A percentile compares a stretch with the other conserved stretches of the same genome.
These are phyloP conservation scores for Tuber aestivum DNA, from an alignment of 495 filamentous ascomycete genomes.

Conservation along the genomic window DNA sequence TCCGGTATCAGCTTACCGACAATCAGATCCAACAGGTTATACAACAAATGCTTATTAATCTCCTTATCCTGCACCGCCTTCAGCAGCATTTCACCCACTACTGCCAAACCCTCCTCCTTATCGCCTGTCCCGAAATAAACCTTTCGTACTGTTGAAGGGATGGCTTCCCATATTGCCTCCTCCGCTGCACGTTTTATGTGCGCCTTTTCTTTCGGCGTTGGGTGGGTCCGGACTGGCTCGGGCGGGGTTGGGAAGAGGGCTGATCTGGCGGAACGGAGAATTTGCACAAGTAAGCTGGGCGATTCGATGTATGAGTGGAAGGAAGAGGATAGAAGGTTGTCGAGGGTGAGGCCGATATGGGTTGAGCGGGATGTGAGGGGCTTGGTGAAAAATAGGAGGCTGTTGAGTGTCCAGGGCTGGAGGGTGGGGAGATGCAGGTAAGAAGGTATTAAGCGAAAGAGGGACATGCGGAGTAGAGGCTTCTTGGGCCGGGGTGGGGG, in stretches of 20 bases:
- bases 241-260: constrained; percentile 64
- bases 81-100: constrained; percentile 56
- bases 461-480: constrained; percentile 27
- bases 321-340: constrained; percentile 68
- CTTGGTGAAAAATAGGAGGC: constrained; percentile 18
- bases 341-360: constrained; percentile 34
- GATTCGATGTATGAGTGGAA: constrained; percentile 61
- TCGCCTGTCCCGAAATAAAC: constrained; percentile 51
- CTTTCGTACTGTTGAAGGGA: constrained; percentile 48
- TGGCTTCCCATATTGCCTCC: constrained; percentile 49
- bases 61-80: constrained; percentile 74
- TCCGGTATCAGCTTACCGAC: constrained; percentile 78
- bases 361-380: constrained; percentile 24
- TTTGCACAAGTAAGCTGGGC: constrained; percentile 62
- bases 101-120: constrained; percentile 44
- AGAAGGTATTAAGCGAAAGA: constrained; percentile 24
- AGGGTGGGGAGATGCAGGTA: constrained; percentile 14
- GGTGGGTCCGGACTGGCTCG: constrained; percentile 48
- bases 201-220: constrained; percentile 49
- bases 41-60: constrained; percentile 83
- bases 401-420: constrained; percentile 38
- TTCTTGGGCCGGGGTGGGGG: constrained; percentile 12
- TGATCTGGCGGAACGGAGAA: constrained; percentile 65
- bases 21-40: constrained; percentile 67
- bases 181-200: constrained; percentile 53